Evolutionary conservation across 2,329 filamentous ascomycete species (phyloP).

Genomic region (Ophiostoma perfectum): DNA sequence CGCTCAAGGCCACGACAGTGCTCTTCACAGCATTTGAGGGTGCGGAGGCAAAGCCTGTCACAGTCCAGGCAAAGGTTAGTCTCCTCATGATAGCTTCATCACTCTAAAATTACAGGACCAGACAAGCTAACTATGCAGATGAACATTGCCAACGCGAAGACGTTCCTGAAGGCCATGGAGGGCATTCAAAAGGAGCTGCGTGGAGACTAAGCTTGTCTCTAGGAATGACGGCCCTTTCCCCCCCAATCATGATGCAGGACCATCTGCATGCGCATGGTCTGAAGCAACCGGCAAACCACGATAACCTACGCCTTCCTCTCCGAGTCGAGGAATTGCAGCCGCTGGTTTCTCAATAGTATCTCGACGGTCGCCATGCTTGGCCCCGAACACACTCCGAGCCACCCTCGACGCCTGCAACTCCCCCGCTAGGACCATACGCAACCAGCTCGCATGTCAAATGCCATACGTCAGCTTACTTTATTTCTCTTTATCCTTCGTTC

Average conservation of each 20-base stretch:
- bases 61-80: constrained; percentile 57
- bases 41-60: constrained; percentile 49
- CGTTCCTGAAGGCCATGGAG: constrained; percentile 46
- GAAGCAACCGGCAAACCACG: neutral
- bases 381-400: neutral
- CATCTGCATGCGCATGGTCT: neutral
- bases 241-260: neutral
- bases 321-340: neutral
- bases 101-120: neutral
- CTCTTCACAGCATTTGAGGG: constrained; percentile 60
- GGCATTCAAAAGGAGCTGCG: constrained; percentile 48
- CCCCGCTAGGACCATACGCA: neutral
- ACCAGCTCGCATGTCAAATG: neutral
- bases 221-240: neutral
- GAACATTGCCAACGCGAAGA: constrained; percentile 49
- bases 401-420: neutral
- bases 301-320: neutral
- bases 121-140: constrained; percentile 37
- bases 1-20: constrained; percentile 64
- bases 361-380: too few relatives aligned
- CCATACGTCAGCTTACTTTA: neutral
- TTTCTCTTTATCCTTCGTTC: neutral
- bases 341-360: neutral
- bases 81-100: neutral
- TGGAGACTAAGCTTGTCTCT: constrained; percentile 25